phyloP scores from a whole-genome alignment of 2,329 filamentous ascomycete species.

The Aspergillus pseudotamarii region DNA sequence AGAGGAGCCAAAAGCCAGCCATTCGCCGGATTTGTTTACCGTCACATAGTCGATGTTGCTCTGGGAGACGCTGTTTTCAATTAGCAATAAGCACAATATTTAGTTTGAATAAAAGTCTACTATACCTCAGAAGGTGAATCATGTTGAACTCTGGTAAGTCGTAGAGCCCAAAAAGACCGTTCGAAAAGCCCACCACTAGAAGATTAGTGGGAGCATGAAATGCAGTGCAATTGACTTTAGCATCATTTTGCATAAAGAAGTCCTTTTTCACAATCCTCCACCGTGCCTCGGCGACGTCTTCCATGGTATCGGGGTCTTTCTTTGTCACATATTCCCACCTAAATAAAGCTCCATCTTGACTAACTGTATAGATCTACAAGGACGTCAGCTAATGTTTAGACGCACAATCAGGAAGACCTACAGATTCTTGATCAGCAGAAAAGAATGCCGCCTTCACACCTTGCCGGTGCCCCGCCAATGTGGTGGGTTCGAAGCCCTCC shows the following conservation, averaged over 20 bases:
- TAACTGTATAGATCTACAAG: constrained; percentile 79
- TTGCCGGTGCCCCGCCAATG: constrained; percentile 87
- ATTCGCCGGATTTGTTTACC: constrained; percentile 92
- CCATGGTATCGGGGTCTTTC: constrained; percentile 62
- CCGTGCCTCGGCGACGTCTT: constrained; percentile 68
- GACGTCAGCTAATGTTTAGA: constrained; percentile 17
- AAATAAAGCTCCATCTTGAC: constrained; percentile 96
- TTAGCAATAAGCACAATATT: constrained; percentile 11
- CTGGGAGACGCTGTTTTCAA: constrained; percentile 78
- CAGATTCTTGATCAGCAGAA: constrained; percentile 84
- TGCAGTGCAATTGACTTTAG: constrained; percentile 84
- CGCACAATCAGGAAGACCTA: constrained; percentile 30
- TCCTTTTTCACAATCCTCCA: constrained; percentile 92
- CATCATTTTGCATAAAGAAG: constrained; percentile 90
- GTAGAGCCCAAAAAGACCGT: constrained; percentile 90
- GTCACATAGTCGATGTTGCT: constrained; percentile 95
- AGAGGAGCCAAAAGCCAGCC: constrained; percentile 95
- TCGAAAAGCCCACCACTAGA: constrained; percentile 95
- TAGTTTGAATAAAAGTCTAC: background rate
- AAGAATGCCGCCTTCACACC: constrained; percentile 95
- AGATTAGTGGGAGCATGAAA: constrained; percentile 86
- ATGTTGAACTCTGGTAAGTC: constrained; percentile 95
- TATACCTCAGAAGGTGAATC: constrained; percentile 75
- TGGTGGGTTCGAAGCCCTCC: constrained; percentile 85
- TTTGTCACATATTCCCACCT: constrained; percentile 80